Evolutionary conservation across 2,329 filamentous ascomycete species (phyloP), one percentile per base, ranked within the genome.

Genomic region (Talaromyces sp.): DNA sequence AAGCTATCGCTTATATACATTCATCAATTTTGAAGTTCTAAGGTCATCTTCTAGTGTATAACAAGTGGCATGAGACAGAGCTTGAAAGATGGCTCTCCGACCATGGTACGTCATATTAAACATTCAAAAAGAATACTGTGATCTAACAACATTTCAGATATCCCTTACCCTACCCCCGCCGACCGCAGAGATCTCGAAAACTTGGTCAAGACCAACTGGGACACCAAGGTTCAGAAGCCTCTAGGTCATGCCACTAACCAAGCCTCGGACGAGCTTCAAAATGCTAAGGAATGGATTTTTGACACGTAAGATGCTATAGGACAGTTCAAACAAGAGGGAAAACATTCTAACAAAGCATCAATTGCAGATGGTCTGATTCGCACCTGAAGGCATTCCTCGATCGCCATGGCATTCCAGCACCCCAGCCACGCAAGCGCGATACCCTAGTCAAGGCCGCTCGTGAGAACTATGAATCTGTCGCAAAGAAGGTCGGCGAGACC

Each of bases 21-120:
- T 11, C 33, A 14, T 35, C n/a, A 14, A 35, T 7, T 5, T 47
- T 17, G 2, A 4, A 13, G 51, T 52, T 27, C 42, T 46, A 53
- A 54, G 30, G 35, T 33, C 52, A 41, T 51, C 16, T 46, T n/a
- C 52, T 68, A 96, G 93, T 88, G 14, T 97, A 97, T 82, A 97
- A 97, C 78, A 97, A 94, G 74, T 99, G 94, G 94, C 93, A 97
- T 67, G 88, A 97, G 80, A 96, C 90, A 19, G 94, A 99, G 81
- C 85, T 99, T 27, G 93, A 99, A 79, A 86, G 92, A 67, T 99
- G 94, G 94, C 86, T 99, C 45, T 89, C 89, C 27, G 94, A 99
- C 71, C 84, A 97, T 77, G 85, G 74, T 75, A 61, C 39, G 55
- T 17, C 4, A 14, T 39, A 29, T 35, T 27, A n/a, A n/a, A 8